These are phyloP conservation scores for Fusarium sp. DNA, from an alignment of 2,329 filamentous ascomycete species.

Conservation along the genomic window DNA sequence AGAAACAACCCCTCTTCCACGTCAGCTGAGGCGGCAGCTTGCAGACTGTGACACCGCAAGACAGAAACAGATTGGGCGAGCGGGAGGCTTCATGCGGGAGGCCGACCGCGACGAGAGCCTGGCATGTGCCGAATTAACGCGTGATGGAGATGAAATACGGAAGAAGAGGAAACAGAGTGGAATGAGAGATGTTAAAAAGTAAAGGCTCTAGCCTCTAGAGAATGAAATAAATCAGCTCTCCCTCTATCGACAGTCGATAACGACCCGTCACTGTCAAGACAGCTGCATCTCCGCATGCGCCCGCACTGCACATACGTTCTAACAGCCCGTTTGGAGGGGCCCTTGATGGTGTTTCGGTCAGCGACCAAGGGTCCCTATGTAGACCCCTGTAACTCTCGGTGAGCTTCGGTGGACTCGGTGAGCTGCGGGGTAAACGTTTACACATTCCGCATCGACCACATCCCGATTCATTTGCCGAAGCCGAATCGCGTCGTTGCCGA, in stretches of 20 bases:
- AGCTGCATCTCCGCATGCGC: neutral
- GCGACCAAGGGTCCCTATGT: neutral
- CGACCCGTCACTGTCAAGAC: neutral
- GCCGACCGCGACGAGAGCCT: constrained; percentile 3
- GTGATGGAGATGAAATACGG: too few species aligned
- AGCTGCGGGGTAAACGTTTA: constrained; percentile 47
- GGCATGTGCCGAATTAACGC: neutral
- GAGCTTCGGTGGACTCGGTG: constrained; percentile 25
- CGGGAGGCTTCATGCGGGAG: constrained; percentile 25
- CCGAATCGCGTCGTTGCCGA: constrained; percentile 35
- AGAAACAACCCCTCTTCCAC: neutral
- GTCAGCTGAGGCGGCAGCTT: neutral
- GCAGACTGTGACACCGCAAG: neutral
- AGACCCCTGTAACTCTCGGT: constrained; percentile 4
- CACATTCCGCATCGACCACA: constrained; percentile 29
- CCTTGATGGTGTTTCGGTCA: constrained; percentile 1
- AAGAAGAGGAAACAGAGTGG: neutral
- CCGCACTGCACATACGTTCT: neutral
- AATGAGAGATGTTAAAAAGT: neutral
- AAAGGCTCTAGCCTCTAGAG: neutral
- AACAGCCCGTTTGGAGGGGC: neutral
- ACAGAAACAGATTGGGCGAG: constrained; percentile 2
- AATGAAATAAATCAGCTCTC: neutral
- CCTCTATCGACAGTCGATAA: neutral
- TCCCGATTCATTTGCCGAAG: constrained; percentile 48